Percentiles rank a stretch among this genome's conserved stretches.
Conservation (phyloP, 768 basidiomycete genomes). For the Dentipellis fragilis region DNA sequence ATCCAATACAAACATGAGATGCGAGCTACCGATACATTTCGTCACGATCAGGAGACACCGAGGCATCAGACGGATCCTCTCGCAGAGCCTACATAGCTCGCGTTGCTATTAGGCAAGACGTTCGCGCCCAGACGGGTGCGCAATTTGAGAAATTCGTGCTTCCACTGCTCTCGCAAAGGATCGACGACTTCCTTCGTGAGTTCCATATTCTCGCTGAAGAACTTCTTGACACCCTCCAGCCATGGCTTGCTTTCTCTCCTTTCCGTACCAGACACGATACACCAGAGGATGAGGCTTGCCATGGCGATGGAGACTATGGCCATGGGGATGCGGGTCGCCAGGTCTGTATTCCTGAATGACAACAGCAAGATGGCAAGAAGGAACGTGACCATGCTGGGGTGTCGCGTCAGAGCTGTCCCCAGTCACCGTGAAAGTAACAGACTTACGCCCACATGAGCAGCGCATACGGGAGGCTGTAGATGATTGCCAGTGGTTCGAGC, state of each 20-base stretch:
- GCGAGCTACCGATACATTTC: not conserved
- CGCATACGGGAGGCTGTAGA: slow-evolving; percentile 47
- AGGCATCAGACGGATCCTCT: not conserved
- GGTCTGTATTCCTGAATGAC: slow-evolving; percentile 4
- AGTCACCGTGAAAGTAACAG: not conserved
- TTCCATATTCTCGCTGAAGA: not conserved
- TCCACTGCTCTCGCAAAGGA: not conserved
- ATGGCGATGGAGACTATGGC: not conserved
- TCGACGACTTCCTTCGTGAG: not conserved
- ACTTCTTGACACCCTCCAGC: not conserved
- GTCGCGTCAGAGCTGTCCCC: no score
- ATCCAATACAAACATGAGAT: not conserved
- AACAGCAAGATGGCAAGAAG: slow-evolving; percentile 5
- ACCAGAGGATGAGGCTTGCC: not conserved
- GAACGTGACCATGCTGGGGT: slow-evolving; percentile 6
- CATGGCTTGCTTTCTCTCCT: not conserved
- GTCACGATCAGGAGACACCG: not conserved
- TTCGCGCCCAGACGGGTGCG: not conserved
- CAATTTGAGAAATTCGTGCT: not conserved
- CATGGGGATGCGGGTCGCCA: slow-evolving; percentile 1
- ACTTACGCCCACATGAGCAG: slow-evolving; percentile 54
- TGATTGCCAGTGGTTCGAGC: slow-evolving; percentile 39
- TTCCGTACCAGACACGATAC: not conserved
- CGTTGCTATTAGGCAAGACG: not conserved
- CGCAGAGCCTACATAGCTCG: not conserved